phyloP scores from a whole-genome alignment of 306 rosid species.

The Casuarina equisetifolia region DNA sequence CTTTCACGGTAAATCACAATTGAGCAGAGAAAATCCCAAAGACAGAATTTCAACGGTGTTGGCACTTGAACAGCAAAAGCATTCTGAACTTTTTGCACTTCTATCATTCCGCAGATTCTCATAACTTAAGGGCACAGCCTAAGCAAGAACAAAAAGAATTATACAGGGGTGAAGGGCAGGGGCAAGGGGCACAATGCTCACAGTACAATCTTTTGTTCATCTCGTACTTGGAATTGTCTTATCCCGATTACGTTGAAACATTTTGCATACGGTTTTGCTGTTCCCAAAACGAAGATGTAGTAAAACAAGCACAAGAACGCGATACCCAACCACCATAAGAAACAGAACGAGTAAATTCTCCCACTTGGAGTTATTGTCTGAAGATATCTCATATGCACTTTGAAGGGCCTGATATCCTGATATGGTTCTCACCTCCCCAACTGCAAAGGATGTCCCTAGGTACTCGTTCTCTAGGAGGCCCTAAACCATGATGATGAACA shows the following conservation, averaged over 20 bases:
- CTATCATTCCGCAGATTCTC: constrained; percentile 38
- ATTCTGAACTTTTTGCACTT: constrained; percentile 27
- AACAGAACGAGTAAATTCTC: constrained; percentile 76
- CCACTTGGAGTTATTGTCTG: constrained; percentile 77
- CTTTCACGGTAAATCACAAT: background rate
- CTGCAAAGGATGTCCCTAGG: constrained; percentile 74
- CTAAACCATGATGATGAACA: constrained; percentile 33
- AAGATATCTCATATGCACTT: constrained; percentile 70
- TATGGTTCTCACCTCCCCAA: constrained; percentile 93
- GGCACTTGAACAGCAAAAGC: background rate
- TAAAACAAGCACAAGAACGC: constrained; percentile 58
- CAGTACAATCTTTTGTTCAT: constrained; percentile 38
- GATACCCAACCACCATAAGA: constrained; percentile 83
- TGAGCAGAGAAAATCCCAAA: background rate
- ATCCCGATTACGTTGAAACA: constrained; percentile 57
- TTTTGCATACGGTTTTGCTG: constrained; percentile 41
- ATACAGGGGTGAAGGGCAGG: constrained; percentile 31
- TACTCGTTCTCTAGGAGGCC: constrained; percentile 97
- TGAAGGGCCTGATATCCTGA: constrained; percentile 90
- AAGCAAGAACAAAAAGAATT: constrained; percentile 32
- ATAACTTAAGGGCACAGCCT: constrained; percentile 30
- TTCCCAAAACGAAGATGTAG: constrained; percentile 51
- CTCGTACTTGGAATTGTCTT: constrained; percentile 49
- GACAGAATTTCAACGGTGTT: background rate
- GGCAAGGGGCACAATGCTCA: constrained; percentile 31